Conservation (phyloP, 768 basidiomycete species). For the Xerocomellus amylosporus region DNA sequence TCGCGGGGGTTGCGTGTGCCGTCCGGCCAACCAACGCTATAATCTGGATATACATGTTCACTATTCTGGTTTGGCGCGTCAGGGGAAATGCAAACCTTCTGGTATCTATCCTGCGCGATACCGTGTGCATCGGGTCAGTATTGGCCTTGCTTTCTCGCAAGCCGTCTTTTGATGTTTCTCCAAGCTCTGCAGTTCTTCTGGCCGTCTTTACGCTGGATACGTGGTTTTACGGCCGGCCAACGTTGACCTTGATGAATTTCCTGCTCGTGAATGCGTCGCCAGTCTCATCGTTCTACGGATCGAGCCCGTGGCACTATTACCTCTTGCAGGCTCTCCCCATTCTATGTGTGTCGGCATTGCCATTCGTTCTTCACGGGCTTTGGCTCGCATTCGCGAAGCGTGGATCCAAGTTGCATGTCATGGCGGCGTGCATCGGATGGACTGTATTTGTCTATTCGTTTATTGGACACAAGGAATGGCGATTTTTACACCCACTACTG, state of each 20-base stretch:
- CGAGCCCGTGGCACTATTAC: constrained; percentile 86
- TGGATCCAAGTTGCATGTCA: constrained; percentile 35
- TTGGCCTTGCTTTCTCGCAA: constrained; percentile 1
- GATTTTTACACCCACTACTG: constrained; percentile 90
- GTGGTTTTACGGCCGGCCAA: constrained; percentile 60
- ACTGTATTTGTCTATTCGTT: constrained; percentile 69
- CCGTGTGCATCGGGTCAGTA: constrained; percentile 45
- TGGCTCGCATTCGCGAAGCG: constrained; percentile 34
- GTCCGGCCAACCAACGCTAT: constrained; percentile 87
- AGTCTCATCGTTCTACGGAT: constrained; percentile 91
- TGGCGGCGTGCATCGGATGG: constrained; percentile 58
- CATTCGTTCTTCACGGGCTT: constrained; percentile 66
- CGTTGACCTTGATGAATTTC: constrained; percentile 81
- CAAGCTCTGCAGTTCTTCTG: constrained; percentile 21
- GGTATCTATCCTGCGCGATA: constrained; percentile 38
- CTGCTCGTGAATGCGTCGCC: constrained; percentile 76
- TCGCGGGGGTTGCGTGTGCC: constrained; percentile 77
- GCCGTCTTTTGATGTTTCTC: constrained; percentile 5
- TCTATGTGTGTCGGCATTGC: constrained; percentile 67
- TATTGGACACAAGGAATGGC: constrained; percentile 95
- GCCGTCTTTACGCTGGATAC: constrained; percentile 57
- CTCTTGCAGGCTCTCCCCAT: constrained; percentile 82
- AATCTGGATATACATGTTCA: constrained; percentile 76
- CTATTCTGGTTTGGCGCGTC: constrained; percentile 53
- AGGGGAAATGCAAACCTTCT: constrained; percentile 35